Percentiles rank a stretch among this genome's conserved stretches.
These are phyloP conservation scores for Nannizzia gypsea DNA, from an alignment of 2,329 filamentous ascomycete species.

Conservation along the genomic window DNA sequence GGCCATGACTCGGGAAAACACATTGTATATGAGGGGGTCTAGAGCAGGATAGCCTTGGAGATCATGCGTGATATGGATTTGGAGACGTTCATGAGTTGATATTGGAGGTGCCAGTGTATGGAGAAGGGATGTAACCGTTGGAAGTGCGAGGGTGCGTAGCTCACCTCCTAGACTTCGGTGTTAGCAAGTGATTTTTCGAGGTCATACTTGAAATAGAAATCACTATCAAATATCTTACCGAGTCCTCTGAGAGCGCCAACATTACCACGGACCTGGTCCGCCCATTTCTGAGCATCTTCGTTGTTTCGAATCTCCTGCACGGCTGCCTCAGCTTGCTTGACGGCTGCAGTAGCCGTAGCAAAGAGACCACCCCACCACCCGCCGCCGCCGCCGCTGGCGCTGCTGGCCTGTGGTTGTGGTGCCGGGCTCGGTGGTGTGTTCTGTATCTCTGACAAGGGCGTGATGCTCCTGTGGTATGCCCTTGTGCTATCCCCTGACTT, in stretches of 20 bases:
- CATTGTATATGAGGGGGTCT: conserved; percentile 79
- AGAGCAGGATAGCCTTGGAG: conserved; percentile 87
- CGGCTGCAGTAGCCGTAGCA: conserved; percentile 58
- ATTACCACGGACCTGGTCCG: conserved; percentile 84
- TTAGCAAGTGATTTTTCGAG: background rate
- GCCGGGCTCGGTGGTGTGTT: conserved; percentile 47
- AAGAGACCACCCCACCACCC: conserved; percentile 85
- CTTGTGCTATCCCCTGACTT: conserved; percentile 69
- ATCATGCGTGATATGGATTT: conserved; percentile 96
- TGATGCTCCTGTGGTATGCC: conserved; percentile 60
- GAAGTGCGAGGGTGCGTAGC: conserved; percentile 71
- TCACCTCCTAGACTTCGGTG: conserved; percentile 56
- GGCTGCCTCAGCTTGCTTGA: conserved; percentile 84
- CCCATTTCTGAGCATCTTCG: conserved; percentile 93
- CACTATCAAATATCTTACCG: conserved; percentile 45
- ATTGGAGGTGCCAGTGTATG: conserved; percentile 94
- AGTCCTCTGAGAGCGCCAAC: conserved; percentile 65
- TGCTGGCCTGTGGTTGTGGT: conserved; percentile 25
- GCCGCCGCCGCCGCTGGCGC: conserved; percentile 40
- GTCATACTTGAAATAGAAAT: conserved; percentile 10
- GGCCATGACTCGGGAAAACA: conserved; percentile 94
- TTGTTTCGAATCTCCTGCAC: conserved; percentile 94
- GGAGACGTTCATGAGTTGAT: conserved; percentile 87
- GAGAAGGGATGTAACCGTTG: conserved; percentile 88
- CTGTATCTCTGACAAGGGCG: conserved; percentile 39